Conservation (phyloP, 352 stramenopile species). For the Phytophthora pini region DNA sequence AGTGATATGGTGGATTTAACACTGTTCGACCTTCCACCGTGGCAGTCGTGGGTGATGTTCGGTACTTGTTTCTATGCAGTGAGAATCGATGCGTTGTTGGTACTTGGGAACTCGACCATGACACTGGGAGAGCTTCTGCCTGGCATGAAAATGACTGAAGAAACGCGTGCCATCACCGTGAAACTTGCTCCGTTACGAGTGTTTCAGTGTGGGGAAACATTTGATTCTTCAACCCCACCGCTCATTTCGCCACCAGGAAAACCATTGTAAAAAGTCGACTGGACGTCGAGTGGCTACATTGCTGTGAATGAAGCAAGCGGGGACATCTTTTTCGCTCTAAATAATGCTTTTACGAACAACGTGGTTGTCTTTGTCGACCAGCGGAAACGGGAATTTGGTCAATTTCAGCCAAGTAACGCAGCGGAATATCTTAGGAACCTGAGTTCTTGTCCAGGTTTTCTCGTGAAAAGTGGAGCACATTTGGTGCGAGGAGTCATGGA, state of each 20-base stretch:
- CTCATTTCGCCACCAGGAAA: slow-evolving; percentile 1
- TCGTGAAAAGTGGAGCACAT: slow-evolving; percentile 1
- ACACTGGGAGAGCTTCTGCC: slow-evolving; percentile 14
- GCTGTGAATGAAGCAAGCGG: slow-evolving; percentile 34
- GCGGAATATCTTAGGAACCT: slow-evolving; percentile 17
- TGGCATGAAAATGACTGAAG: slow-evolving; percentile 6
- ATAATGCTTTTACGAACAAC: slow-evolving; percentile 26
- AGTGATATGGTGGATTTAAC: neutral
- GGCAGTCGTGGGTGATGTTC: slow-evolving; percentile 32
- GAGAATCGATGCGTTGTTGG: slow-evolving; percentile 43
- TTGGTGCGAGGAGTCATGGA: slow-evolving; percentile 20
- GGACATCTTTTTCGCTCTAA: slow-evolving; percentile 46
- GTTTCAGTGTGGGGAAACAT: neutral
- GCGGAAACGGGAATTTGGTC: slow-evolving; percentile 14
- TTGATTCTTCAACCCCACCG: slow-evolving; percentile 9
- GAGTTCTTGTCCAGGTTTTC: neutral
- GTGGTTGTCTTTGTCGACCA: slow-evolving; percentile 22
- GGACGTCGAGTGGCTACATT: slow-evolving; percentile 30
- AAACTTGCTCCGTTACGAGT: slow-evolving; percentile 18
- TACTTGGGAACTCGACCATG: slow-evolving; percentile 31
- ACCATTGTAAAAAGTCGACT: slow-evolving; percentile 3
- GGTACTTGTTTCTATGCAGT: slow-evolving; percentile 47
- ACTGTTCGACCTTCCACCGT: slow-evolving; percentile 6
- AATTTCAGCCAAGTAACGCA: slow-evolving; percentile 18
- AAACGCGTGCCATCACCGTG: slow-evolving; percentile 12